Evolutionary conservation across 1,284 basidiomycete genomes (phyloP).

Genomic region (Sparassis latifolia): DNA sequence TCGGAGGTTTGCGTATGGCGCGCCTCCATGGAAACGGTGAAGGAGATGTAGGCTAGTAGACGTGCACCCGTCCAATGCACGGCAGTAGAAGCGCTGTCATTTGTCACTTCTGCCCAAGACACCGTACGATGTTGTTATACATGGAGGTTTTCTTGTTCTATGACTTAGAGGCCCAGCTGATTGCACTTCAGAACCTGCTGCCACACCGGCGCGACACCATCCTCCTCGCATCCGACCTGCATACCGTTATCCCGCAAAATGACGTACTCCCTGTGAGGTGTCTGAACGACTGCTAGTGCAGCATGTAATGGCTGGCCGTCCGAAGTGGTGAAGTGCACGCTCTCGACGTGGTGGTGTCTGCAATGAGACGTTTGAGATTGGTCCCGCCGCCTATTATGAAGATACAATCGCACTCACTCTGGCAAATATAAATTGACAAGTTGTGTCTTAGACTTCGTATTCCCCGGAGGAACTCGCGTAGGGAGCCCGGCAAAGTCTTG

Average conservation of each 20-base stretch:
- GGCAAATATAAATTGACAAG: slow-evolving; percentile 56
- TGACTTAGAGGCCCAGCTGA: background rate
- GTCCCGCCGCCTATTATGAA: background rate
- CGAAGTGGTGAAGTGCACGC: slow-evolving; percentile 51
- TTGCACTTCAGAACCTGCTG: slow-evolving; percentile 51
- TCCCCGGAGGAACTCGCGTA: slow-evolving; percentile 4
- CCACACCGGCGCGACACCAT: slow-evolving; percentile 58
- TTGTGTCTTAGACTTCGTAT: slow-evolving; percentile 13
- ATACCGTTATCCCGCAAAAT: slow-evolving; percentile 67
- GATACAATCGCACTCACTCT: slow-evolving; percentile 33
- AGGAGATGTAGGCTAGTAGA: background rate
- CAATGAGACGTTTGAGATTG: background rate
- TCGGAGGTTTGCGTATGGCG: background rate
- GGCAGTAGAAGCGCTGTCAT: background rate
- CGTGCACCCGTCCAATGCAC: background rate
- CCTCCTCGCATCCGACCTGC: slow-evolving; percentile 70
- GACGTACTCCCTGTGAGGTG: slow-evolving; percentile 57
- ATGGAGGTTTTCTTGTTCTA: background rate
- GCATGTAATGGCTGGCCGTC: slow-evolving; percentile 41
- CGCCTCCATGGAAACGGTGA: background rate
- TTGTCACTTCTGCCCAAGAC: background rate
- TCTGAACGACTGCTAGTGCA: slow-evolving; percentile 61
- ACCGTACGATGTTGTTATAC: too few relatives aligned
- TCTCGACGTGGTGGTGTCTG: slow-evolving; percentile 73
- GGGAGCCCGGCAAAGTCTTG: slow-evolving; percentile 54